Base-by-base conservation (phyloP, 164 flowering plant species). In the Amborella trichopoda region DNA sequence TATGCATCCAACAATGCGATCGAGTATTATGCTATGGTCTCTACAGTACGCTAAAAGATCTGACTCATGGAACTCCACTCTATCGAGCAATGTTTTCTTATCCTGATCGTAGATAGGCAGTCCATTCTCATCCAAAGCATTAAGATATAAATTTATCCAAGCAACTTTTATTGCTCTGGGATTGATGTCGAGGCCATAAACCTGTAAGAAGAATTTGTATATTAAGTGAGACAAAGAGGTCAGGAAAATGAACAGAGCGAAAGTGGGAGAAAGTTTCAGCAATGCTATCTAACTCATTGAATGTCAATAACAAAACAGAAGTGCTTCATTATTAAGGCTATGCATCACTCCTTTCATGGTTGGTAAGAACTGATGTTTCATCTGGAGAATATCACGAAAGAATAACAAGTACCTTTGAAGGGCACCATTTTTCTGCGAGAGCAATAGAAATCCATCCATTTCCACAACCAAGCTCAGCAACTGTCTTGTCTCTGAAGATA, bases 361-460 rank as follows among this genome's bases (percentile, higher is more conserved):
- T n/a, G n/a, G n/a, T n/a, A n/a, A n/a, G n/a, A n/a, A n/a, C n/a
- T n/a, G n/a, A n/a, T n/a, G n/a, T n/a, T n/a, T n/a, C n/a, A 16
- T 13, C 8, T 6, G 22, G 12, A 13, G 49, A 24, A 10, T 34
- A 3, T 33, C 22, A 40, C 21, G 2, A 21, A 17, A 42, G 22
- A 36, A 21, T 21, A 21, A 40, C 4, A 46, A 19, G 14, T 46
- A 86, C 99, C 96, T 91, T 91, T 3, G 48, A 68, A 36, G 99
- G 99, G 36, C 66, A 64, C 95, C 96, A 91, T 50, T 91, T 91
- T 41, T 78, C 89, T 51, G 96, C 95, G 46, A 87, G 80, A 23
- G 95, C 99, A 54, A 91, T 88, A 41, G 96, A 69, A 64, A 87
- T 88, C 99, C 99, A 91, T 43, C 99, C 96, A 72, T 91, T 91